Evolutionary conservation across 371 early-diverging fungal species (phyloP), one percentile per base, ranked within the genome.

Genomic region (Mycotypha africana): DNA sequence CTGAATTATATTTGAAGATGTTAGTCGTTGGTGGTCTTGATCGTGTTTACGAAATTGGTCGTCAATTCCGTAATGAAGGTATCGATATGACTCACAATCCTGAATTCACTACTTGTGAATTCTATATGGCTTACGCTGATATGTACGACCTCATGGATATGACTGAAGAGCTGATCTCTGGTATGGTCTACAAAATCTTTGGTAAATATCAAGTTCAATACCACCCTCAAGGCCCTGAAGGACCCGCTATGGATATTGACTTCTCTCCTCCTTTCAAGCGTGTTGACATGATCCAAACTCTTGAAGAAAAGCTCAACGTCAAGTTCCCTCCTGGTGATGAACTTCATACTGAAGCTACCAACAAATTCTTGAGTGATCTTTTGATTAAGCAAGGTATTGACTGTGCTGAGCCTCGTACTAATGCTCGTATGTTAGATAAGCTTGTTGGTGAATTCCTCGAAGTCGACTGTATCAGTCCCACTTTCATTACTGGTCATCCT

Each of bases 41-140:
- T 55, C 90, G 99, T 63, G 99, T 99, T 4, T 99, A 97, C 61
- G 99, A 99, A 78, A 92, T 99, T 48, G 99, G 99, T 32, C 92
- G 95, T 60, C 93, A 95, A 71, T 99, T 99, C 91, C 91, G 99
- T 65, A 99, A 99, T 74, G 99, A 99, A 77, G 77, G 67, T 38
- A 99, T 99, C 58, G 99, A 99, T 76, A 71, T 97, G 68, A 99
- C 99, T 31, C 99, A 99, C 84, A 99, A 99, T 83, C 99, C 99
- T 45, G 99, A 99, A 76, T 99, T 99, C 81, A 99, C 99, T 40
- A 51, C 95, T 20, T 95, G 68, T 51, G 99, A 99, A 79, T 97
- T 98, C 76, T 99, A 99, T 79, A 93, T 95, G 98, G 99, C 99
- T 12, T 99, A 99, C 71, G 98, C 99, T 30, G 99, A 99, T 77